Evolutionary conservation across 331 rosid genomes (phyloP), one percentile per base, ranked within the genome.

Genomic region (Saraca asoca): DNA sequence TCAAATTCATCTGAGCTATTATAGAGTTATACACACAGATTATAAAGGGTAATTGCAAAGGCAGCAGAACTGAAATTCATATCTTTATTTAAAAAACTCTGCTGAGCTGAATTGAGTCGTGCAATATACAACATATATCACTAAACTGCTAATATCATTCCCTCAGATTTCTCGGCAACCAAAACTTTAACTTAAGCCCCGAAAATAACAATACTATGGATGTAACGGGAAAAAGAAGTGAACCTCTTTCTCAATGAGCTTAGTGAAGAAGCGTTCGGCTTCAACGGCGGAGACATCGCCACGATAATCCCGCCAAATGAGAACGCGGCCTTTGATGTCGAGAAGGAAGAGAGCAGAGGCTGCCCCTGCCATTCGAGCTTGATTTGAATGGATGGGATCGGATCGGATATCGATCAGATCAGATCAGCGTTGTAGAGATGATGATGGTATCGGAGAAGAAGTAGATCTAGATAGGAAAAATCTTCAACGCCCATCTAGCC

Each of bases 261-360:
- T 93, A 78, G 96, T 81, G 87, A 93, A 93, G 88, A 93, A 93
- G 68, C 91, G 91, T 79, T 93, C 98, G 61, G 98, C 97, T 70
- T 90, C 96, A 51, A 75, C 79, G 51, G 98, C 83, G 19, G 98
- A 74, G 79, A 93, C 98, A 70, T 93, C 98, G 72, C 98, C 98
- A 12, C 98, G 97, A 70, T 87, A 93, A 65, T 93, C 97, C 57
- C 98, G 97, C 95, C 95, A 93, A 75, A 93, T 86, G 75, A 93
- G 93, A 70, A 93, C 91, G 80, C 96, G 98, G 79, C 98, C 98
- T 83, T 93, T 93, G 91, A 93, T 93, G 82, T 93, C 98, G 20
- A 93, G 87, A 18, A 93, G 91, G 87, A 93, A 93, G 58, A 93
- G 87, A 82, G 97, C 97, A 76, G 98, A 93, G 67, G 83, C 95